Percentiles rank a stretch among this genome's conserved stretches.
These are phyloP conservation scores for Meredithiella fracta DNA, from an alignment of 2,329 filamentous ascomycete species.

Conservation along the genomic window DNA sequence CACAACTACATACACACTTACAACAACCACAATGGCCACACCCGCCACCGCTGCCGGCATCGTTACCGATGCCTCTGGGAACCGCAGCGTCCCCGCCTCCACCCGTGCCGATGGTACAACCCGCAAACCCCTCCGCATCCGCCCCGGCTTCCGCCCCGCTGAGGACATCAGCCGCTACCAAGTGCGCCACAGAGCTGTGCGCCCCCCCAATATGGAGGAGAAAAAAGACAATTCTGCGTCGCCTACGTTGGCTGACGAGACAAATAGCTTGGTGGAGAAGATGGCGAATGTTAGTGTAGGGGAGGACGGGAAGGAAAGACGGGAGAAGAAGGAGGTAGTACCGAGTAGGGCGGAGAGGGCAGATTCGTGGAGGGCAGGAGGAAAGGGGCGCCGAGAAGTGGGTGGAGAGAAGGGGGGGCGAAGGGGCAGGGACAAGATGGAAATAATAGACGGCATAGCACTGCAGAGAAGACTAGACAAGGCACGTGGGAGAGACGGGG, in stretches of 20 bases:
- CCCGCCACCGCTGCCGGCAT: conserved; percentile 41
- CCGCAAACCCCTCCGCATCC: conserved; percentile 86
- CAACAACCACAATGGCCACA: not conserved
- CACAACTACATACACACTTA: conserved; percentile 10
- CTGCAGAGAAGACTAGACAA: not conserved
- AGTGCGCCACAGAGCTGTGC: conserved; percentile 64
- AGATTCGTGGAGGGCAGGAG: not conserved
- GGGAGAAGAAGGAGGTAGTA: not conserved
- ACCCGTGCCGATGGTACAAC: conserved; percentile 73
- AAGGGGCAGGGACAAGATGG: too few relatives aligned
- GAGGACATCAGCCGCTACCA: conserved; percentile 96
- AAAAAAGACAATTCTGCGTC: not conserved
- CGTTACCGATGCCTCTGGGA: conserved; percentile 59
- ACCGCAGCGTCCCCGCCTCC: conserved; percentile 80
- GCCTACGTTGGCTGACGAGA: not conserved
- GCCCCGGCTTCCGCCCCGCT: conserved; percentile 81
- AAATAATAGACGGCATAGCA: not conserved
- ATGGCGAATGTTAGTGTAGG: not conserved
- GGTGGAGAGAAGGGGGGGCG: not conserved
- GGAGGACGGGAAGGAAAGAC: not conserved
- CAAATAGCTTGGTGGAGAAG: not conserved
- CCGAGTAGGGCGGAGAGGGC: not conserved
- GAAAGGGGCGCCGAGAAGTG: not conserved
- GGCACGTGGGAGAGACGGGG: not conserved
- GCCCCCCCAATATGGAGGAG: not conserved